Conservation (phyloP, 306 rosid species). For the Prunus dulcis region DNA sequence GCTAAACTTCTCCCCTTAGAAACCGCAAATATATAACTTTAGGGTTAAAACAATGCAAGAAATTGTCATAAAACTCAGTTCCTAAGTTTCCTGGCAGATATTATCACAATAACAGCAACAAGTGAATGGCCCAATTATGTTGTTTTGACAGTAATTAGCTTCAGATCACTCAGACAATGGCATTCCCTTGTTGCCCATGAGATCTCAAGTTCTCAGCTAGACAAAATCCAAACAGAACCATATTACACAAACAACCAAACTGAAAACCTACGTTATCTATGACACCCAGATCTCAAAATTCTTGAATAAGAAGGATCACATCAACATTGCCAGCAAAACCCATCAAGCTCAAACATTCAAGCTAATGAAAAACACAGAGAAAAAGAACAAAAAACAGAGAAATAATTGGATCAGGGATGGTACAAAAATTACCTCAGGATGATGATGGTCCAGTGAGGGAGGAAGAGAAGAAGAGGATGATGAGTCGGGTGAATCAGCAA, state of each 20-base stretch:
- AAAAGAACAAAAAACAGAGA: background rate
- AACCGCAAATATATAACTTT: background rate
- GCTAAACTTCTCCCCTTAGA: background rate
- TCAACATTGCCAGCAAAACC: conserved; percentile 8
- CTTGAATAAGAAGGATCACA: background rate
- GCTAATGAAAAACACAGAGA: background rate
- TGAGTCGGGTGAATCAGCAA: conserved; percentile 46
- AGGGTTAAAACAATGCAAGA: background rate
- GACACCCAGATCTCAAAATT: conserved; percentile 47
- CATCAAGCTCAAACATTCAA: conserved; percentile 26
- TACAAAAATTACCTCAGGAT: conserved; percentile 38
- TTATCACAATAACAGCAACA: background rate
- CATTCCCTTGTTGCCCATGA: background rate
- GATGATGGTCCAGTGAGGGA: conserved; percentile 15
- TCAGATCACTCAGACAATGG: background rate
- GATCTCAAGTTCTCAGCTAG: background rate
- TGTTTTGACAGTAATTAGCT: background rate
- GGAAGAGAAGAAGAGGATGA: conserved; percentile 21
- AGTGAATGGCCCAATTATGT: background rate
- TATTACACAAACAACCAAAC: conserved; percentile 12
- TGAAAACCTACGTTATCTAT: conserved; percentile 15
- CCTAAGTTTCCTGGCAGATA: conserved; percentile 6
- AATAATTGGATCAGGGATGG: background rate
- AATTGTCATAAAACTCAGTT: background rate
- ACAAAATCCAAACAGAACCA: conserved; percentile 8